These are phyloP conservation scores for Baffinella frigidus DNA, from an alignment of 208 protist genomes.

Conservation along the genomic window DNA sequence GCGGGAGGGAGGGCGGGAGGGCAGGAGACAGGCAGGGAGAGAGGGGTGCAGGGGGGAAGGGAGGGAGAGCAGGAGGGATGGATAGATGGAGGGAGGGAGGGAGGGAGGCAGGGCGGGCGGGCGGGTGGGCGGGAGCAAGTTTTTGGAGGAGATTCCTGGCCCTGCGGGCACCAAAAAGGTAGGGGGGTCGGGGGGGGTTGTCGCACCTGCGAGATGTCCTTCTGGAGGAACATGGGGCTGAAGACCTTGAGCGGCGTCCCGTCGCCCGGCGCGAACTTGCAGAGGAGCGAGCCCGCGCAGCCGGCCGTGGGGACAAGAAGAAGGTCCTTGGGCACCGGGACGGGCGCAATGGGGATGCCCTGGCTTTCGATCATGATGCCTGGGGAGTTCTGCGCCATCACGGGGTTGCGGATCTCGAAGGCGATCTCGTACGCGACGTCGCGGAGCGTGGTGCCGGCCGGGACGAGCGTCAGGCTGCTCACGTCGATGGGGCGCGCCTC, in stretches of 20 bases:
- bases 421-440: not conserved
- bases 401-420: not conserved
- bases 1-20: too few relatives aligned
- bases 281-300: not conserved
- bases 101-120: too few relatives aligned
- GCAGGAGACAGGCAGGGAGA: too few relatives aligned
- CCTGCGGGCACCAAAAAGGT: too few relatives aligned
- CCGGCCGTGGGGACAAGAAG: not conserved
- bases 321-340: not conserved
- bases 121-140: too few relatives aligned
- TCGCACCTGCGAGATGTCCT: not conserved
- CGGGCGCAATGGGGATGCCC: not conserved
- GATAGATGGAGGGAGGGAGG: too few relatives aligned
- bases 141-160: too few relatives aligned
- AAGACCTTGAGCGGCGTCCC: not conserved
- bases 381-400: not conserved
- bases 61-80: too few relatives aligned
- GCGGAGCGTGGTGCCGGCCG: not conserved
- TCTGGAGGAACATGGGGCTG: not conserved
- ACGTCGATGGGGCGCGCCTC: not conserved
- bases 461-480: not conserved
- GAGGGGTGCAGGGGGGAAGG: too few relatives aligned
- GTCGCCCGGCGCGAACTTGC: conserved; percentile 1
- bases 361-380: not conserved
- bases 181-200: too few relatives aligned